These are phyloP conservation scores for Verticillium zaregamsianum DNA, from an alignment of 2,329 filamentous ascomycete species.

Conservation along the genomic window DNA sequence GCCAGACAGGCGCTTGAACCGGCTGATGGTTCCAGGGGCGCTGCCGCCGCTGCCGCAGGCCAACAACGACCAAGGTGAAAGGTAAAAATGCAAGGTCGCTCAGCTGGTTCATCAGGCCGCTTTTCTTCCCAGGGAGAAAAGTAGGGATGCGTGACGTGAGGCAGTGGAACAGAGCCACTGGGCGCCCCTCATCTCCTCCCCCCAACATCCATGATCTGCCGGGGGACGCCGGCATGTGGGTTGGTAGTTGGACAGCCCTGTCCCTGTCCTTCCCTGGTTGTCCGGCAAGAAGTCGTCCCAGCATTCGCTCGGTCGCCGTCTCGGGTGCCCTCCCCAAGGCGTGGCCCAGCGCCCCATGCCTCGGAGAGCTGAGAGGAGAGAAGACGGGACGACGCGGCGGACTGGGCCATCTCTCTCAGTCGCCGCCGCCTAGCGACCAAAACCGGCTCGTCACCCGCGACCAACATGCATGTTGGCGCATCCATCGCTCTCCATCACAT, in stretches of 20 bases:
- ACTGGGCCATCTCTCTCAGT: not conserved
- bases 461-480: not conserved
- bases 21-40: not conserved
- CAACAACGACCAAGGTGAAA: not conserved
- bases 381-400: too few species aligned
- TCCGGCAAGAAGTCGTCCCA: not conserved
- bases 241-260: too few species aligned
- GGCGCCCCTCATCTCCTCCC: too few species aligned
- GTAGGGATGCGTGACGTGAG: too few species aligned
- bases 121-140: too few species aligned
- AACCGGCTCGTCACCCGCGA: not conserved
- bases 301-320: not conserved
- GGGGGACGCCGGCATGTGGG: too few species aligned
- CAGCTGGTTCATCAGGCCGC: not conserved
- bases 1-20: not conserved
- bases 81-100: not conserved
- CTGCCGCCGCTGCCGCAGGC: not conserved
- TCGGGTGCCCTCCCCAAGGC: not conserved
- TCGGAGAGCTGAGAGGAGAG: too few species aligned
- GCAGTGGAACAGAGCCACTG: too few species aligned
- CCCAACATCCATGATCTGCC: too few species aligned
- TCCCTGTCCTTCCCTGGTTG: too few species aligned
- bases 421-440: not conserved
- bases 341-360: too few species aligned
- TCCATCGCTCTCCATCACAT: constrained; percentile 6